phyloP scores from a whole-genome alignment of 495 filamentous ascomycete genomes.

The Oleoguttula mirabilis region DNA sequence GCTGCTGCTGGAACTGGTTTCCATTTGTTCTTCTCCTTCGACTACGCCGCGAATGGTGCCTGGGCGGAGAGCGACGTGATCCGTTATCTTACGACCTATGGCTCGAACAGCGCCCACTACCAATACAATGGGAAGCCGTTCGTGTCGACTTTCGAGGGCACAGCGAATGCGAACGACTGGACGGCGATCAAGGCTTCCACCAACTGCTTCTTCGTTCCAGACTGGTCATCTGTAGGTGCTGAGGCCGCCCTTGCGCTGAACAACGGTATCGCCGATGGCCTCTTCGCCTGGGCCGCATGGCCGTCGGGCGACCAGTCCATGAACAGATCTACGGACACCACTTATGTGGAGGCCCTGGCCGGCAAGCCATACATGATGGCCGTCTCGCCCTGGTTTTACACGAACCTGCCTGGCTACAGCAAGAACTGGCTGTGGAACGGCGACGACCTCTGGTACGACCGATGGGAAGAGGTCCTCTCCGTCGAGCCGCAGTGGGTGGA shows the following conservation, averaged over 20 bases:
- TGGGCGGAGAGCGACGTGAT: constrained; percentile 48
- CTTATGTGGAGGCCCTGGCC: constrained; percentile 38
- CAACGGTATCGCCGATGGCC: constrained; percentile 42
- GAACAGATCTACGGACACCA: constrained; percentile 37
- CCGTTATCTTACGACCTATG: constrained; percentile 45
- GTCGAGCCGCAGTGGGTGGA: constrained; percentile 51
- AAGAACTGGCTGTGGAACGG: constrained; percentile 67
- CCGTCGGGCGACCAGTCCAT: constrained; percentile 37
- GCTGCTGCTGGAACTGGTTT: constrained; percentile 45
- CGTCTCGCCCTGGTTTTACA: constrained; percentile 66
- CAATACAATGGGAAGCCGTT: constrained; percentile 44
- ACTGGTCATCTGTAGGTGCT: constrained; percentile 41
- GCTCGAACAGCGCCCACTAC: constrained; percentile 39
- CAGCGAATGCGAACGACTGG: constrained; percentile 46
- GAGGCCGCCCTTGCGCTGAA: constrained; percentile 1
- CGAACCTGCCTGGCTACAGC: constrained; percentile 51
- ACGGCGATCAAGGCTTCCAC: constrained; percentile 38
- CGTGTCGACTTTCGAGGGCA: constrained; percentile 63
- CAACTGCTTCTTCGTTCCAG: constrained; percentile 47
- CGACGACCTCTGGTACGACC: constrained; percentile 60
- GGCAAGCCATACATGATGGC: constrained; percentile 69
- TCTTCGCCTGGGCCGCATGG: constrained; percentile 67
- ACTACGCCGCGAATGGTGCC: constrained; percentile 37
- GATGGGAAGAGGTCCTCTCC: constrained; percentile 57
- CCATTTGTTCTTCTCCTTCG: constrained; percentile 58